phyloP scores from a whole-genome alignment of 768 basidiomycete species.

The Pholiota conissans region DNA sequence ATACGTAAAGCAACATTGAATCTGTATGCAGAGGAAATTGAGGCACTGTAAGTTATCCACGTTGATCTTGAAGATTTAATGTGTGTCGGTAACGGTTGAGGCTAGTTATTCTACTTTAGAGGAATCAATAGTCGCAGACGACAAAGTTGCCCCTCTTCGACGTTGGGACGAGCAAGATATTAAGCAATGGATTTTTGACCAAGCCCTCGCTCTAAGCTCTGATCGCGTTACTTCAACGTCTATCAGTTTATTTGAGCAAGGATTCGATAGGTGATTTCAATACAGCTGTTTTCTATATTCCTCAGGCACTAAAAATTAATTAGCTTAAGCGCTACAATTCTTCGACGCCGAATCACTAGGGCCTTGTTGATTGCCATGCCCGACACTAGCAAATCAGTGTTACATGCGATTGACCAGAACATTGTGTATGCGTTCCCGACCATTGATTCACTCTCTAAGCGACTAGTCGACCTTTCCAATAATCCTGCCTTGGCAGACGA shows the following conservation, averaged over 20 bases:
- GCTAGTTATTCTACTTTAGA: neutral
- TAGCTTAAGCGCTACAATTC: neutral
- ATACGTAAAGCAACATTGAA: slow-evolving; percentile 37
- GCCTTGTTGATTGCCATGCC: neutral
- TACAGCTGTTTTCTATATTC: too few species aligned
- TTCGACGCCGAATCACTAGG: neutral
- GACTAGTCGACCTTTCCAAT: neutral
- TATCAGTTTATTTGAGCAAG: neutral
- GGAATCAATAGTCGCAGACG: neutral
- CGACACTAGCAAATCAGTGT: neutral
- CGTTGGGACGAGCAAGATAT: neutral
- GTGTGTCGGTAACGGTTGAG: neutral
- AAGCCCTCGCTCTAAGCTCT: neutral
- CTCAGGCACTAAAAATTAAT: too few species aligned
- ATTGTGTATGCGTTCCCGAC: neutral
- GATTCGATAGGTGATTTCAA: neutral
- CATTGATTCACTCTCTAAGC: neutral
- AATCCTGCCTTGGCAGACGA: too few species aligned
- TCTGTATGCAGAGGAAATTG: slow-evolving; percentile 40
- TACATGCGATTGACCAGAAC: neutral
- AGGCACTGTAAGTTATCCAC: slow-evolving; percentile 10
- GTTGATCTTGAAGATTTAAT: neutral
- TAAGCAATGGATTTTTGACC: neutral
- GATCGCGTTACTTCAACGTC: neutral
- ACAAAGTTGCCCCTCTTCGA: neutral